Conservation (phyloP, 352 stramenopile species). For the Phytophthora sp. region DNA sequence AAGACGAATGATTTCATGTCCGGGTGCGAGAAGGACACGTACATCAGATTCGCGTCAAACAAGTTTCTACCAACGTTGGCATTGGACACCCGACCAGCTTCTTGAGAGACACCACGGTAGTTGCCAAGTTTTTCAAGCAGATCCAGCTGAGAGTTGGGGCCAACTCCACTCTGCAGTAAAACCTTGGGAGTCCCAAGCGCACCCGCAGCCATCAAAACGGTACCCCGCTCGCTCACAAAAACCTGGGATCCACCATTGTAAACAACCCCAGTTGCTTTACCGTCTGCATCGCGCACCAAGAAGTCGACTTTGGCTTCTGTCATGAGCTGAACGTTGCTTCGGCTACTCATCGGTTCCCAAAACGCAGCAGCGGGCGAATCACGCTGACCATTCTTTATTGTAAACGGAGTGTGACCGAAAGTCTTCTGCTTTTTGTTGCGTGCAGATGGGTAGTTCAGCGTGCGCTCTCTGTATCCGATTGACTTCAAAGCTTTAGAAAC, state of each 20-base stretch:
- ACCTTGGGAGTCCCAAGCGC: slow-evolving; percentile 79
- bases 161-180: slow-evolving; percentile 79
- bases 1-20: slow-evolving; percentile 55
- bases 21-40: slow-evolving; percentile 47
- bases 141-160: slow-evolving; percentile 54
- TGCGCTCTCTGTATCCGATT: slow-evolving; percentile 39
- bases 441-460: slow-evolving; percentile 42
- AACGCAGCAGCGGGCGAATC: slow-evolving; percentile 62
- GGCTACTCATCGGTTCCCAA: slow-evolving; percentile 41
- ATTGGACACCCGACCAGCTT: slow-evolving; percentile 48
- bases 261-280: slow-evolving; percentile 45
- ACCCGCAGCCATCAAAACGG: slow-evolving; percentile 76
- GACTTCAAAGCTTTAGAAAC: slow-evolving; percentile 39
- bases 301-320: slow-evolving; percentile 50
- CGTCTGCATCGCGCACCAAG: slow-evolving; percentile 41
- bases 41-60: slow-evolving; percentile 61
- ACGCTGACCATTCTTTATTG: slow-evolving; percentile 57
- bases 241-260: slow-evolving; percentile 47
- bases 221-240: slow-evolving; percentile 36
- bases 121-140: slow-evolving; percentile 33
- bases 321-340: slow-evolving; percentile 54
- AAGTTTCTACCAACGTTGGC: slow-evolving; percentile 61
- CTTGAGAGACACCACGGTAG: slow-evolving; percentile 39
- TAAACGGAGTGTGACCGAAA: slow-evolving; percentile 56
- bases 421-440: slow-evolving; percentile 60